Evolutionary conservation across 208 protist species (phyloP).

Genomic region (Acanthamoeba triangularis): DNA sequence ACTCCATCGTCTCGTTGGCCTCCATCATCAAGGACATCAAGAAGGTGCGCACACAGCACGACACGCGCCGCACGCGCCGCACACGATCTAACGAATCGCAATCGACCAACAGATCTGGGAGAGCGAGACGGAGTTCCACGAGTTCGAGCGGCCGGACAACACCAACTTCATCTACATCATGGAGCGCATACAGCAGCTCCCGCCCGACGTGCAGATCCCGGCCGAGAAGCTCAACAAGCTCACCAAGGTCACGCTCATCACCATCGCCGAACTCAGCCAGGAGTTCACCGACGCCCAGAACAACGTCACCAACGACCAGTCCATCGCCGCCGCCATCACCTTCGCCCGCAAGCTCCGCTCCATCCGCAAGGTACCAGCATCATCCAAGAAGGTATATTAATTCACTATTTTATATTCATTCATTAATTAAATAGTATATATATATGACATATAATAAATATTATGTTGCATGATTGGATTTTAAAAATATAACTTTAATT

Average conservation of each 20-base stretch:
- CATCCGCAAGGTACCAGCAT: conserved; percentile 53
- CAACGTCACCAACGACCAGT: conserved; percentile 38
- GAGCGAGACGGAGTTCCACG: conserved; percentile 41
- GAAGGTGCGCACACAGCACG: background rate
- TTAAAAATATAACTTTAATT: too few species aligned
- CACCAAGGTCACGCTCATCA: conserved; percentile 44
- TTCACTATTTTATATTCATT: too few species aligned
- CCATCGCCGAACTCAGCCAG: conserved; percentile 48
- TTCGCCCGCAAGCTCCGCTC: conserved; percentile 51
- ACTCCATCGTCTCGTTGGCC: conserved; percentile 45
- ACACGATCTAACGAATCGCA: background rate
- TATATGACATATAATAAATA: too few species aligned
- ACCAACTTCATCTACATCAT: conserved; percentile 72
- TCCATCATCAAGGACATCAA: conserved; percentile 69
- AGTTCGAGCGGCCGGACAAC: conserved; percentile 47
- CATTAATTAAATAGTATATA: too few species aligned
- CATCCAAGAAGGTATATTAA: too few species aligned
- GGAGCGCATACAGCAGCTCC: conserved; percentile 28
- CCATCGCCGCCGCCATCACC: conserved; percentile 50
- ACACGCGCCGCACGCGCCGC: background rate
- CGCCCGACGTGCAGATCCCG: conserved; percentile 53
- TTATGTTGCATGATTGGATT: too few species aligned
- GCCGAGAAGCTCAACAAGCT: conserved; percentile 63
- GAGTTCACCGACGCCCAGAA: conserved; percentile 29
- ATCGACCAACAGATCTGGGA: conserved; percentile 19